Conservation (phyloP, 2,329 filamentous ascomycete genomes). For the Annulohypoxylon truncatum region DNA sequence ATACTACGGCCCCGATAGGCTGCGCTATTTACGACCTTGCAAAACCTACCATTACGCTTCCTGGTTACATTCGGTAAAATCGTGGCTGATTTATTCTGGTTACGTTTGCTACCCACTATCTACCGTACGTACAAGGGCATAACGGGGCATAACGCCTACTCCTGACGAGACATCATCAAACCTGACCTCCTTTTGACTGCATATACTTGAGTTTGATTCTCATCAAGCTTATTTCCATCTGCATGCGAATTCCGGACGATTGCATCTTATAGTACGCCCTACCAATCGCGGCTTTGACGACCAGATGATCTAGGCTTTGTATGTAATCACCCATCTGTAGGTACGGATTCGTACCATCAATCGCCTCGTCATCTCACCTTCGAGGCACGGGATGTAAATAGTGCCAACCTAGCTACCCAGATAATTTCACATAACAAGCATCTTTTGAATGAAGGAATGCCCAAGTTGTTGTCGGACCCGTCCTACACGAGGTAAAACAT, state of each 20-base stretch:
- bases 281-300: neutral
- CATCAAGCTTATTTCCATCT: conserved; percentile 27
- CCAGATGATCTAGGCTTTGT: neutral
- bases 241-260: conserved; percentile 18
- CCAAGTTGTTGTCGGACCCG: conserved; percentile 4
- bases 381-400: conserved; percentile 2
- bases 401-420: neutral
- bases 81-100: conserved; percentile 27
- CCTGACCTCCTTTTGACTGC: conserved; percentile 25
- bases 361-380: conserved; percentile 1
- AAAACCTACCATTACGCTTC: conserved; percentile 25
- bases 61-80: conserved; percentile 36
- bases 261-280: conserved; percentile 9
- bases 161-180: conserved; percentile 23
- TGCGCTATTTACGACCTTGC: conserved; percentile 35
- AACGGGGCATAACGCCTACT: conserved; percentile 2
- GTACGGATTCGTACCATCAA: conserved; percentile 2
- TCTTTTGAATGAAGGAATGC: conserved; percentile 6
- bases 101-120: conserved; percentile 5
- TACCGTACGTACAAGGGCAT: conserved; percentile 7
- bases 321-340: conserved; percentile 5
- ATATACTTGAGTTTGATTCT: conserved; percentile 21
- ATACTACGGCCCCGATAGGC: conserved; percentile 28
- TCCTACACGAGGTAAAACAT: conserved; percentile 7
- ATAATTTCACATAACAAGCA: conserved; percentile 9